These are phyloP conservation scores for Penicillium atrosanguineum DNA, from an alignment of 495 filamentous ascomycete species.

Conservation along the genomic window DNA sequence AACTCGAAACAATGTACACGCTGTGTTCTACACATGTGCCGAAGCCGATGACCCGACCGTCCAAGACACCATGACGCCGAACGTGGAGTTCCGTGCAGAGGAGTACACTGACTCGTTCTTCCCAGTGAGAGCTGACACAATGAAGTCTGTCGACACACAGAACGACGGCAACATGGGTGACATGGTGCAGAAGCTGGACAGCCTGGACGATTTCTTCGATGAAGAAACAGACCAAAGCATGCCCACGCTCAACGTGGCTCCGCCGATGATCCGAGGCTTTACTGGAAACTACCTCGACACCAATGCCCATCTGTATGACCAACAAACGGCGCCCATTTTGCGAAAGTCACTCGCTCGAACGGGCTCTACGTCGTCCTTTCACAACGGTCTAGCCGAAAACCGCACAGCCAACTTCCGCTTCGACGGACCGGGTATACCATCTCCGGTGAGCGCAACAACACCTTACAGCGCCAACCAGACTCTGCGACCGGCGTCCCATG, in stretches of 20 bases:
- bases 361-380: constrained; percentile 73
- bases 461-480: constrained; percentile 26
- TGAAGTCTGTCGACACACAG: constrained; percentile 85
- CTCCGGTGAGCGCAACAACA: constrained; percentile 29
- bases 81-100: constrained; percentile 88
- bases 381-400: constrained; percentile 79
- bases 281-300: constrained; percentile 68
- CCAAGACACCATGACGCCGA: constrained; percentile 68
- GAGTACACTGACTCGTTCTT: constrained; percentile 82
- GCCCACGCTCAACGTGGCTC: constrained; percentile 42
- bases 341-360: constrained; percentile 75
- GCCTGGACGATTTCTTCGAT: constrained; percentile 94
- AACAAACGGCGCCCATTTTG: constrained; percentile 87
- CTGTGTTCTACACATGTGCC: constrained; percentile 87
- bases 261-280: constrained; percentile 60
- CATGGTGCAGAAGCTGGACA: constrained; percentile 85
- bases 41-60: constrained; percentile 57
- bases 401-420: constrained; percentile 54
- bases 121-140: constrained; percentile 77
- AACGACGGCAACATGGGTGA: constrained; percentile 77
- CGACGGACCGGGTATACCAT: constrained; percentile 62
- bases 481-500: constrained; percentile 57
- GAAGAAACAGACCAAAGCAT: constrained; percentile 55
- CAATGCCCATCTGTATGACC: constrained; percentile 86
- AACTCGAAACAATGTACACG: constrained; percentile 90